A percentile compares a stretch with the other conserved stretches of the same genome.
phyloP scores from a whole-genome alignment of 352 stramenopile genomes.

The Thalassiosira exigua region DNA sequence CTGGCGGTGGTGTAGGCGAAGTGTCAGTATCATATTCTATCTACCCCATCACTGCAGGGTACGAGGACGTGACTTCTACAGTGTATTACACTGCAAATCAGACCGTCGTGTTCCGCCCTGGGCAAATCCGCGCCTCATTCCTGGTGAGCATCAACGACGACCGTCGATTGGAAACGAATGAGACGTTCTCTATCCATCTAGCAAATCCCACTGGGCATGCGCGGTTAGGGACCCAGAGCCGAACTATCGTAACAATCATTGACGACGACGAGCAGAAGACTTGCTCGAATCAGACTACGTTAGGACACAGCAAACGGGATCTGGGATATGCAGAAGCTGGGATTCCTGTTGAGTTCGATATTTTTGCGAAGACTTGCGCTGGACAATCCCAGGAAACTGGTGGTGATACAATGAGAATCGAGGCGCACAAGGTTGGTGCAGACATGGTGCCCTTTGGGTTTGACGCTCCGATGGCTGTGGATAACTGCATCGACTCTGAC shows the following conservation, averaged over 20 bases:
- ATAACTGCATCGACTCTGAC: conserved; percentile 38
- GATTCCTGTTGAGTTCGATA: conserved; percentile 30
- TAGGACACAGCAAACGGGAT: conserved; percentile 16
- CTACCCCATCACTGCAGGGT: conserved; percentile 86
- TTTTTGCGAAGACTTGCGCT: conserved; percentile 41
- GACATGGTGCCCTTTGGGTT: conserved; percentile 8
- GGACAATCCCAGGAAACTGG: conserved; percentile 26
- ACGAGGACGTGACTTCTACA: conserved; percentile 87
- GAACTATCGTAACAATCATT: conserved; percentile 73
- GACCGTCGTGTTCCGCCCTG: conserved; percentile 86
- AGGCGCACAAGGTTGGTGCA: conserved; percentile 30
- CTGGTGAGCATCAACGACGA: conserved; percentile 92
- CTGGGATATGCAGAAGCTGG: conserved; percentile 33
- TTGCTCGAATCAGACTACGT: conserved; percentile 30
- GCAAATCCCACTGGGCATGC: conserved; percentile 38
- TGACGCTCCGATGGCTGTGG: conserved; percentile 11
- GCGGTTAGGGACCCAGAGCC: conserved; percentile 62
- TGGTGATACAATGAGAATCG: conserved; percentile 51
- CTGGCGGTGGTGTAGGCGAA: conserved; percentile 88
- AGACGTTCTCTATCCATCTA: conserved; percentile 64
- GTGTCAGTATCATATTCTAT: conserved; percentile 88
- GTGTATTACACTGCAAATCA: conserved; percentile 89
- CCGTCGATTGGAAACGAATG: conserved; percentile 67
- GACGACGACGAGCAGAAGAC: conserved; percentile 70
- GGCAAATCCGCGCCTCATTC: conserved; percentile 89